Percentiles rank a stretch among this genome's conserved stretches.
Conservation (phyloP, 768 basidiomycete species). For the Mycena polygramma region DNA sequence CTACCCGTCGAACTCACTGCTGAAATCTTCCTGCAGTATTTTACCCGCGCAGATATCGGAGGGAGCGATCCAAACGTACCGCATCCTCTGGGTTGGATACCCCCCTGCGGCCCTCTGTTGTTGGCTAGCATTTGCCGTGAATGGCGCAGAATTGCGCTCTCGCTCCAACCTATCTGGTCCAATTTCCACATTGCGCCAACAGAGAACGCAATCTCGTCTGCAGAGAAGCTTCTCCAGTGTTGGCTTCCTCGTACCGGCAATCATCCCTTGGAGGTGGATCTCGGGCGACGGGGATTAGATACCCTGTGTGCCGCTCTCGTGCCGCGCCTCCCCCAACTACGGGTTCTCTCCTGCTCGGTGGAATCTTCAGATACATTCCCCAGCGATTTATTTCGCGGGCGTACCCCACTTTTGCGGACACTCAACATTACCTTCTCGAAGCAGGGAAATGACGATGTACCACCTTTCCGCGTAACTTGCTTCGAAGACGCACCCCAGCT, state of each 20-base stretch:
- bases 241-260: constrained; percentile 14
- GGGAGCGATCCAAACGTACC: not conserved
- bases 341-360: not conserved
- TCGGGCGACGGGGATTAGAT: not conserved
- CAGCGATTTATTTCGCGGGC: not conserved
- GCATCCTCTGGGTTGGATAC: not conserved
- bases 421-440: not conserved
- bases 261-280: not conserved
- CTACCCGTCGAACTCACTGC: constrained; percentile 7
- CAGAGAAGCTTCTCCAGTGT: constrained; percentile 1
- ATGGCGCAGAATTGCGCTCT: constrained; percentile 5
- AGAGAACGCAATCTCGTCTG: not conserved
- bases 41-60: constrained; percentile 5
- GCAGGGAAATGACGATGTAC: not conserved
- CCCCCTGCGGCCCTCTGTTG: constrained; percentile 4
- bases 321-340: not conserved
- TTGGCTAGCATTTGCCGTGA: not conserved
- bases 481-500: constrained; percentile 21
- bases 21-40: constrained; percentile 11
- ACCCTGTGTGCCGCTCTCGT: not conserved
- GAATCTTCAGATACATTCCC: not conserved
- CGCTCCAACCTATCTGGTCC: constrained; percentile 7
- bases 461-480: not conserved
- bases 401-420: not conserved
- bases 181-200: not conserved